Evolutionary conservation across 345 rosid genomes (phyloP).

Genomic region (Corymbia maculata): DNA sequence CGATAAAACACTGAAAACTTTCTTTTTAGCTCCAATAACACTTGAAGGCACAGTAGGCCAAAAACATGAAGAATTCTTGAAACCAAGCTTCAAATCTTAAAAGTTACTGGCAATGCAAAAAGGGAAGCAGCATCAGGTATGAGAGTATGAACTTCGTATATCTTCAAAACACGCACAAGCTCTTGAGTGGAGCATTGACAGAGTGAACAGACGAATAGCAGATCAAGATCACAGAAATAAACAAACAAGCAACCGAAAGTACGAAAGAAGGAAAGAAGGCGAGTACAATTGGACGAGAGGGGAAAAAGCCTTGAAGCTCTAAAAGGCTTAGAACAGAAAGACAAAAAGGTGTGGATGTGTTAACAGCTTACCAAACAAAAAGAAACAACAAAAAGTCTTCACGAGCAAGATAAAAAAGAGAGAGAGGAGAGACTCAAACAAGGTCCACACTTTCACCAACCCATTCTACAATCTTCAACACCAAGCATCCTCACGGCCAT

Average conservation of each 20-base stretch:
- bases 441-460: slow-evolving; percentile 39
- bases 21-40: neutral
- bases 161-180: neutral
- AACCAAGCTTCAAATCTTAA: neutral
- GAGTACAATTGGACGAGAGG: neutral
- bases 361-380: slow-evolving; percentile 47
- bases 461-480: slow-evolving; percentile 28
- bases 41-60: neutral
- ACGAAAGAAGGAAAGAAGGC: neutral
- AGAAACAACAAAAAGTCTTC: slow-evolving; percentile 26
- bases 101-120: neutral
- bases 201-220: neutral
- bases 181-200: neutral
- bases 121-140: neutral
- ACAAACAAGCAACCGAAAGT: neutral
- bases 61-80: neutral
- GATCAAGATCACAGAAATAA: neutral
- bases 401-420: slow-evolving; percentile 20
- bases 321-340: neutral
- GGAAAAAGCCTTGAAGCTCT: neutral
- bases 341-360: slow-evolving; percentile 13
- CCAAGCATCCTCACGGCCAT: slow-evolving; percentile 30
- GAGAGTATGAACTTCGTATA: neutral
- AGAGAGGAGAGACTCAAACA: slow-evolving; percentile 6
- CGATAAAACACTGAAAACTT: neutral